Evolutionary conservation across 495 filamentous ascomycete genomes (phyloP).

Genomic region (Tuber calosporum): DNA sequence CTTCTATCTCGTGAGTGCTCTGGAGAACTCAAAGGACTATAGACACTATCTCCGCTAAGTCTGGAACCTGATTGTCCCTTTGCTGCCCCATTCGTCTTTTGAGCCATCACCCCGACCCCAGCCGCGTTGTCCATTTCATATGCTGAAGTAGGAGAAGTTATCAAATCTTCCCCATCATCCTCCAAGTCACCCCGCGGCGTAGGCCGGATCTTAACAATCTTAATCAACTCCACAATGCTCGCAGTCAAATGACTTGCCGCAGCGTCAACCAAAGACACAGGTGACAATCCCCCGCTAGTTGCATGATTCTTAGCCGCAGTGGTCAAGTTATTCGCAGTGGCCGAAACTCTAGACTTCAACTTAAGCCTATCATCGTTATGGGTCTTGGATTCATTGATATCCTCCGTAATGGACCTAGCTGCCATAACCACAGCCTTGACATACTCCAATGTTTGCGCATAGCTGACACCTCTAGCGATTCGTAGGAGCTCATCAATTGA

Average conservation of each 20-base stretch:
- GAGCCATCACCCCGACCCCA: slow-evolving; percentile 22
- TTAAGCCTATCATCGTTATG: slow-evolving; percentile 51
- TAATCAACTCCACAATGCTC: slow-evolving; percentile 75
- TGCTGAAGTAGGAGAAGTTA: slow-evolving; percentile 40
- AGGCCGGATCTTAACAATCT: slow-evolving; percentile 71
- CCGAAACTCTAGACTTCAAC: slow-evolving; percentile 70
- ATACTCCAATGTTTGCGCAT: slow-evolving; percentile 62
- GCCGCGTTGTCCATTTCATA: slow-evolving; percentile 25
- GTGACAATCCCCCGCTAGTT: slow-evolving; percentile 70
- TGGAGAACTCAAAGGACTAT: slow-evolving; percentile 32
- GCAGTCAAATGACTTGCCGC: slow-evolving; percentile 87
- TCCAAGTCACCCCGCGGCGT: slow-evolving; percentile 67
- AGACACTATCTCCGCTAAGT: slow-evolving; percentile 34
- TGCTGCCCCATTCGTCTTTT: slow-evolving; percentile 36
- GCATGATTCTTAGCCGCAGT: slow-evolving; percentile 89
- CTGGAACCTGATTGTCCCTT: slow-evolving; percentile 24
- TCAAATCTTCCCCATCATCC: slow-evolving; percentile 59
- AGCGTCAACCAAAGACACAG: slow-evolving; percentile 88
- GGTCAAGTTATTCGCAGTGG: slow-evolving; percentile 90
- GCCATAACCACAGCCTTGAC: slow-evolving; percentile 75
- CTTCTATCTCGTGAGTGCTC: slow-evolving; percentile 16
- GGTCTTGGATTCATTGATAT: slow-evolving; percentile 54
- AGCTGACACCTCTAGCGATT: slow-evolving; percentile 62
- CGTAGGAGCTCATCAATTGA: slow-evolving; percentile 88
- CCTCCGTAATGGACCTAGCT: slow-evolving; percentile 71